These are phyloP conservation scores for Hericium alpestre DNA, from an alignment of 768 basidiomycete species.

Conservation along the genomic window DNA sequence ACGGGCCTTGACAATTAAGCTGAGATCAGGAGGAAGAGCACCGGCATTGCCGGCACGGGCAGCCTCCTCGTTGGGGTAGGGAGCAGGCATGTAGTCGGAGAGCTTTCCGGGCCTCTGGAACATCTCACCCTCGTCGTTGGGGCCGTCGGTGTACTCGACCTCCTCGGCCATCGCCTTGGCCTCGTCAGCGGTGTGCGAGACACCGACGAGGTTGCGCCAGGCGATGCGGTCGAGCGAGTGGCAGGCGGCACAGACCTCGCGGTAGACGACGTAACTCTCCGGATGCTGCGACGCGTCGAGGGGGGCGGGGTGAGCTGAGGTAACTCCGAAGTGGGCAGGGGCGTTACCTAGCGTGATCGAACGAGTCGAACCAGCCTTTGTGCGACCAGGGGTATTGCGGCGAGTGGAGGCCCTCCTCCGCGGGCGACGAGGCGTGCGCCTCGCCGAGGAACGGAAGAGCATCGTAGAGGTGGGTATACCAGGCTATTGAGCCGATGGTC, in stretches of 20 bases:
- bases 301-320: conserved; percentile 4
- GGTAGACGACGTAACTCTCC: conserved; percentile 93
- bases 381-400: conserved; percentile 84
- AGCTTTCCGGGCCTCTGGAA: conserved; percentile 98
- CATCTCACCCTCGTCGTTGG: conserved; percentile 92
- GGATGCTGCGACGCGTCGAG: conserved; percentile 49
- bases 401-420: conserved; percentile 92
- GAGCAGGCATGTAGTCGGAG: conserved; percentile 88
- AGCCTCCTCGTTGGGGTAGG: conserved; percentile 97
- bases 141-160: conserved; percentile 93
- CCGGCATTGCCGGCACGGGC: conserved; percentile 89
- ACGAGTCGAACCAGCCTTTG: conserved; percentile 78
- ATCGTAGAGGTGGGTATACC: conserved; percentile 95
- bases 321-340: conserved; percentile 3
- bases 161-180: conserved; percentile 88
- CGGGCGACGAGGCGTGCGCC: conserved; percentile 85
- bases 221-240: conserved; percentile 99
- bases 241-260: conserved; percentile 97
- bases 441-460: conserved; percentile 81
- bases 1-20: conserved; percentile 94
- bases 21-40: conserved; percentile 94
- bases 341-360: conserved; percentile 89
- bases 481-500: conserved; percentile 83
- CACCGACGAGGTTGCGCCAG: conserved; percentile 98
- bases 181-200: conserved; percentile 92